Percentiles rank a stretch among this genome's conserved stretches.
Evolutionary conservation across 345 rosid species (phyloP).

Genomic region (Durio zibethinus): DNA sequence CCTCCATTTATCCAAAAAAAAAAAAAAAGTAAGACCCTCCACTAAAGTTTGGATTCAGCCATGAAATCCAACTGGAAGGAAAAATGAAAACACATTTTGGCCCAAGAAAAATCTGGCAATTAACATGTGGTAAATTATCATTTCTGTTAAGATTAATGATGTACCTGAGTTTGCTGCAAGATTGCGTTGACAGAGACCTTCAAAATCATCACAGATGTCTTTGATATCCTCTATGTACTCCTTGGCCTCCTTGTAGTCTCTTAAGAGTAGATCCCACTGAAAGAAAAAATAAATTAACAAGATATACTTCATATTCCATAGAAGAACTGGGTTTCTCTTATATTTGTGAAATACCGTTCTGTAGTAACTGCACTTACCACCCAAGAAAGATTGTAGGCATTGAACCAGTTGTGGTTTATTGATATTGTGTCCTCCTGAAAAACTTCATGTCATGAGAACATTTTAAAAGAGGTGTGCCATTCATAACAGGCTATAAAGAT

Average conservation of each 20-base stretch:
- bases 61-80: not conserved
- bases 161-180: slow-evolving; percentile 96
- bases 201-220: slow-evolving; percentile 87
- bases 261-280: slow-evolving; percentile 81
- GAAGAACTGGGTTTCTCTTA: not conserved
- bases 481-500: not conserved
- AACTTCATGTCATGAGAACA: not conserved
- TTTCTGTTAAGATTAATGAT: not conserved
- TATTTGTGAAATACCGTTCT: not conserved
- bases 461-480: not conserved
- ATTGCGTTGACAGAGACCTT: slow-evolving; percentile 85
- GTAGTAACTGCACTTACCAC: slow-evolving; percentile 55
- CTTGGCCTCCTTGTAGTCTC: slow-evolving; percentile 75
- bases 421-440: slow-evolving; percentile 90
- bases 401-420: slow-evolving; percentile 96
- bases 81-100: not conserved
- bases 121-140: not conserved
- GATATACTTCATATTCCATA: not conserved
- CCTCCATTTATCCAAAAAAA: not conserved
- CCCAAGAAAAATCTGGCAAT: not conserved
- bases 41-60: not conserved
- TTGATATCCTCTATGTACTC: slow-evolving; percentile 84
- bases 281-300: slow-evolving; percentile 17
- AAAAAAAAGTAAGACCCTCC: not conserved
- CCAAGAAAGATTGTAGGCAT: slow-evolving; percentile 73